These are phyloP conservation scores for Neurospora sp. DNA, from an alignment of 495 filamentous ascomycete genomes.

Conservation along the genomic window DNA sequence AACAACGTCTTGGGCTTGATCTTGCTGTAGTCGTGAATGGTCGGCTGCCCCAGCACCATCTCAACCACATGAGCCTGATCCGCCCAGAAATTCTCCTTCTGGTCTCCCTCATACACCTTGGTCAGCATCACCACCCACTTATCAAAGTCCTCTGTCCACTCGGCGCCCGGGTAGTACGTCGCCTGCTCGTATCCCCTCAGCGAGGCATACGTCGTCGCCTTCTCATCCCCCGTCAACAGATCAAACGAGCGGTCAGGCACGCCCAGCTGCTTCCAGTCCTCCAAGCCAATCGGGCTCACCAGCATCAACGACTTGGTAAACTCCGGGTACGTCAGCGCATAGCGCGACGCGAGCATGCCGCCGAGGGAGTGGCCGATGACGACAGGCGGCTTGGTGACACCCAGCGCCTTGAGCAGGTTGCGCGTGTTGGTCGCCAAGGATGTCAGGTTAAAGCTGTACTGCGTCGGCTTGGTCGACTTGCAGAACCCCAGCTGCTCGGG, in stretches of 20 bases:
- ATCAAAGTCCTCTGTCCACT: conserved; percentile 29
- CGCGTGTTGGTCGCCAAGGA: conserved; percentile 34
- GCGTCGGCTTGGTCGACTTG: conserved; percentile 35
- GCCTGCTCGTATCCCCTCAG: conserved; percentile 33
- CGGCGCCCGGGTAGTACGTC: conserved; percentile 30
- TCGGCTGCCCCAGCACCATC: conserved; percentile 34
- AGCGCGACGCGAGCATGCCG: conserved; percentile 35
- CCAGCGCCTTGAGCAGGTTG: conserved; percentile 23
- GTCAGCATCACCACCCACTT: conserved; percentile 38
- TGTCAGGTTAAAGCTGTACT: conserved; percentile 34
- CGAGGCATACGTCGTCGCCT: conserved; percentile 22
- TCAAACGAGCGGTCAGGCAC: conserved; percentile 32
- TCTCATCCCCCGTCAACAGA: conserved; percentile 17
- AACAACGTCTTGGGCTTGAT: conserved; percentile 27
- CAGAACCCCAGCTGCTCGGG: conserved; percentile 40
- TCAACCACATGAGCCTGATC: conserved; percentile 30
- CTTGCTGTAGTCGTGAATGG: conserved; percentile 32
- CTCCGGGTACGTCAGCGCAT: conserved; percentile 32
- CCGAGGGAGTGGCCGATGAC: conserved; percentile 39
- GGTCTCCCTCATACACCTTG: conserved; percentile 30
- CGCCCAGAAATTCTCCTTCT: conserved; percentile 21
- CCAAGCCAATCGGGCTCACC: conserved; percentile 33
- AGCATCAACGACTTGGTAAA: conserved; percentile 20
- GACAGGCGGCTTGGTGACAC: conserved; percentile 17
- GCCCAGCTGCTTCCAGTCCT: conserved; percentile 34